Percentiles rank a stretch among this genome's conserved stretches.
These are phyloP conservation scores for Pyrenochaeta sp. DNA, from an alignment of 2,329 filamentous ascomycete species.

Conservation along the genomic window DNA sequence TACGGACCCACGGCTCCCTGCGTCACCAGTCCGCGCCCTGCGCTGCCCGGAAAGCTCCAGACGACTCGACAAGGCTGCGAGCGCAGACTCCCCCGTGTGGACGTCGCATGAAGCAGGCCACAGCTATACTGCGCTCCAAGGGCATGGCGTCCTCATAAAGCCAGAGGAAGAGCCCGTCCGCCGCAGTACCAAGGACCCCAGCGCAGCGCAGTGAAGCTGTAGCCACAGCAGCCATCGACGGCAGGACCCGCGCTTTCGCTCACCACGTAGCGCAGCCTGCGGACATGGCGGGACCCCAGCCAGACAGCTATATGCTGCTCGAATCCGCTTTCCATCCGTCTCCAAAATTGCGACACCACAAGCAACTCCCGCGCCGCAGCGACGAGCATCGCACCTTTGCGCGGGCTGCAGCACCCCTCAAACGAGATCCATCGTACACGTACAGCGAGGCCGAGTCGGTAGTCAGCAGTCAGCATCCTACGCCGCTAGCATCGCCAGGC, in stretches of 20 bases:
- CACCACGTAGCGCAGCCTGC: constrained; percentile 6
- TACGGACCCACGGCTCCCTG: constrained; percentile 28
- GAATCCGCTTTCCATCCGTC: constrained; percentile 42
- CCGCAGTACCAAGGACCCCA: background rate
- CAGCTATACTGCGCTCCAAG: constrained; percentile 14
- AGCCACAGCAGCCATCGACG: background rate
- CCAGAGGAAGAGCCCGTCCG: constrained; percentile 6
- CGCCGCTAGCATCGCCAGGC: constrained; percentile 40
- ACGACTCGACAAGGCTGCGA: constrained; percentile 10
- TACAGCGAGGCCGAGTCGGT: constrained; percentile 41
- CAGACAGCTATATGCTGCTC: constrained; percentile 40
- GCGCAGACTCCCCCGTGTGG: constrained; percentile 12
- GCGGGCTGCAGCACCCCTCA: constrained; percentile 34
- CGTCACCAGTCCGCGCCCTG: constrained; percentile 29
- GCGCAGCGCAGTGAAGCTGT: background rate
- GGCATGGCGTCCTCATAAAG: constrained; percentile 34
- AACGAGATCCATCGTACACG: constrained; percentile 19
- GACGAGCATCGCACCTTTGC: constrained; percentile 36
- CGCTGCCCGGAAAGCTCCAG: constrained; percentile 17
- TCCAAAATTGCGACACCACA: constrained; percentile 37
- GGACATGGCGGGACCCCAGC: constrained; percentile 34
- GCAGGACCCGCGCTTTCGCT: background rate
- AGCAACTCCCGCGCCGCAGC: constrained; percentile 35
- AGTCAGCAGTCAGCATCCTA: constrained; percentile 33
- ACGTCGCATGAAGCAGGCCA: constrained; percentile 27